A percentile compares a stretch with the other conserved stretches of the same genome.
Conservation (phyloP, 1,139 yeast species). For the Pichia sp. region DNA sequence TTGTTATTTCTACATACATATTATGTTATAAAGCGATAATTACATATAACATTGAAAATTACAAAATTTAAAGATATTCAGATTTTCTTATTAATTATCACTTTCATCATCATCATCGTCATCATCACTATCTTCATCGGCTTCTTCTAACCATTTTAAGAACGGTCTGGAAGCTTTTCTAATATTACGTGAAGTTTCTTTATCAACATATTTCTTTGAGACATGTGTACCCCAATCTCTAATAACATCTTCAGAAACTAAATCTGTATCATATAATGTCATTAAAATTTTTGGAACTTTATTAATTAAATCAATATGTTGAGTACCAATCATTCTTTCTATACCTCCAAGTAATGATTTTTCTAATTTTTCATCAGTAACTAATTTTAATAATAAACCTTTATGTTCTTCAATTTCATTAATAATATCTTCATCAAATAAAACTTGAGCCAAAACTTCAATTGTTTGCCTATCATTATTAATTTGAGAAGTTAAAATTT, state of each 20-base stretch:
- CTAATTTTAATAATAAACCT: slow-evolving; percentile 75
- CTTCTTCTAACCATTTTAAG: slow-evolving; percentile 89
- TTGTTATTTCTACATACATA: no score
- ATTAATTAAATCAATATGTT: slow-evolving; percentile 69
- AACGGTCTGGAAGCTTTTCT: slow-evolving; percentile 96
- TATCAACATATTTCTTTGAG: slow-evolving; percentile 88
- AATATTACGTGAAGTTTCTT: slow-evolving; percentile 86
- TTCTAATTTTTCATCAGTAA: slow-evolving; percentile 63
- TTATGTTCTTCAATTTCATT: slow-evolving; percentile 69
- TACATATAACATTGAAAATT: not conserved
- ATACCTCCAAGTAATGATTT: slow-evolving; percentile 91
- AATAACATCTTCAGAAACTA: slow-evolving; percentile 76
- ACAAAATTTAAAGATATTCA: no score
- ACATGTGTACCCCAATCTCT: slow-evolving; percentile 86
- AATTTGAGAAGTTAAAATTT: slow-evolving; percentile 75
- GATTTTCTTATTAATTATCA: not conserved
- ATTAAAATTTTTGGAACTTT: slow-evolving; percentile 75
- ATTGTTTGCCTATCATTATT: slow-evolving; percentile 69
- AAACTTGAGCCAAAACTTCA: slow-evolving; percentile 85
- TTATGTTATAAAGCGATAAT: no score
- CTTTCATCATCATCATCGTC: slow-evolving; percentile 16
- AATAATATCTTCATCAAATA: slow-evolving; percentile 75
- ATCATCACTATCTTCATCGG: slow-evolving; percentile 68
- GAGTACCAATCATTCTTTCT: slow-evolving; percentile 85
- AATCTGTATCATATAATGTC: slow-evolving; percentile 73